Evolutionary conservation across 768 basidiomycete species (phyloP).

Genomic region (Suillus placidus): DNA sequence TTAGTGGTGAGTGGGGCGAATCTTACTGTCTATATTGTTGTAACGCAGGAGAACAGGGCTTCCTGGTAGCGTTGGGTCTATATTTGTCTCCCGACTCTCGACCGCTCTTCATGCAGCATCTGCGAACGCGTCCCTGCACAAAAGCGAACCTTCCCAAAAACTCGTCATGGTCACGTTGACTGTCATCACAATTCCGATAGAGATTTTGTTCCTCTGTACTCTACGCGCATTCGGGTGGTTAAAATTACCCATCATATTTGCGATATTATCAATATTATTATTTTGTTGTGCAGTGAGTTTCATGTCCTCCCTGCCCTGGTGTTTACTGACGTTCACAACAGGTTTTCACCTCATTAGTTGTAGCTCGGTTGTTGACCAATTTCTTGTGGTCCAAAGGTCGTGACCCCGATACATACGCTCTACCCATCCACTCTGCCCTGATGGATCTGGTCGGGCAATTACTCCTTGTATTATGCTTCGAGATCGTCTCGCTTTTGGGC

Average conservation of each 20-base stretch:
- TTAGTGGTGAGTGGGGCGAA: slow-evolving; percentile 62
- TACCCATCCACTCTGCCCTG: slow-evolving; percentile 89
- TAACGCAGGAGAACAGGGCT: slow-evolving; percentile 50
- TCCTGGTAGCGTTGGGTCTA: slow-evolving; percentile 87
- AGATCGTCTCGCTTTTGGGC: slow-evolving; percentile 56
- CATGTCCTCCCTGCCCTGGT: slow-evolving; percentile 11
- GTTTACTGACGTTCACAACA: slow-evolving; percentile 33
- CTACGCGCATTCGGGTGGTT: slow-evolving; percentile 79
- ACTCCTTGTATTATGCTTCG: slow-evolving; percentile 76
- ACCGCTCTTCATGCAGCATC: slow-evolving; percentile 72
- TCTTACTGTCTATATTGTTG: not conserved
- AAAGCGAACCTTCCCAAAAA: slow-evolving; percentile 40
- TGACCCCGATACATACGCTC: slow-evolving; percentile 91
- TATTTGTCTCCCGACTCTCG: slow-evolving; percentile 88
- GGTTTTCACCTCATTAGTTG: slow-evolving; percentile 69
- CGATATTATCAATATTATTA: slow-evolving; percentile 64
- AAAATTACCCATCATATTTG: slow-evolving; percentile 66
- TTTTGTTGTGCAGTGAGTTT: slow-evolving; percentile 77
- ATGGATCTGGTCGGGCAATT: slow-evolving; percentile 86
- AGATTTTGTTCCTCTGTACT: slow-evolving; percentile 70
- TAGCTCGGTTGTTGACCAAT: slow-evolving; percentile 68
- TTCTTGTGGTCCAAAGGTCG: slow-evolving; percentile 76
- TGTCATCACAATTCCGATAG: slow-evolving; percentile 77
- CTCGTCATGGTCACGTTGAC: slow-evolving; percentile 72
- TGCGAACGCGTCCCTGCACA: slow-evolving; percentile 13